Percentiles rank a stretch among this genome's conserved stretches.
Evolutionary conservation across 106 monocot genomes (phyloP).

Genomic region (Dioscorea zingiberensis): DNA sequence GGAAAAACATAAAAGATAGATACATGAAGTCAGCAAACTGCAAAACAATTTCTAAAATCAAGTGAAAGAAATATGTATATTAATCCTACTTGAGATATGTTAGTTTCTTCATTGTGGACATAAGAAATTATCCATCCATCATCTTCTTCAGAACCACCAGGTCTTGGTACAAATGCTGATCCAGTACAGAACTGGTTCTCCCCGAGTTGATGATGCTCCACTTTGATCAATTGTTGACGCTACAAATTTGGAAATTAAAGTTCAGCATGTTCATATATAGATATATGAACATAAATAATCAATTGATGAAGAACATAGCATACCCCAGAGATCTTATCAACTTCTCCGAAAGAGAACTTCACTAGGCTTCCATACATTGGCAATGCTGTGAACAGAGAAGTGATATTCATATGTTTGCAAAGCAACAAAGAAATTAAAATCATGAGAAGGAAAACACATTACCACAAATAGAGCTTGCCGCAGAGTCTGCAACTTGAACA

Average conservation of each 20-base stretch:
- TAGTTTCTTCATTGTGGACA: constrained; percentile 37
- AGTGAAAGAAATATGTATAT: no score
- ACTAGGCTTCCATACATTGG: constrained; percentile 34
- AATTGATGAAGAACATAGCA: neutral
- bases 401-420: neutral
- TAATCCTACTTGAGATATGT: constrained; percentile 39
- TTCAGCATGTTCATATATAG: no score
- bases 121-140: constrained; percentile 51
- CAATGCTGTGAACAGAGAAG: constrained; percentile 14
- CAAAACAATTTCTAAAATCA: no score
- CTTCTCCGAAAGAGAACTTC: constrained; percentile 28
- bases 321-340: constrained; percentile 16
- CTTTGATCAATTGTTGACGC: constrained; percentile 8
- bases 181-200: constrained; percentile 35
- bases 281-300: neutral
- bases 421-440: no score
- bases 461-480: constrained; percentile 30
- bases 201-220: constrained; percentile 26
- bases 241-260: neutral
- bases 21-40: neutral
- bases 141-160: constrained; percentile 29
- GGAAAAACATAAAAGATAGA: neutral
- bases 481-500: constrained; percentile 34
- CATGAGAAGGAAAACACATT: neutral
- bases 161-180: constrained; percentile 35